Evolutionary conservation across 768 basidiomycete species (phyloP), one percentile per base, ranked within the genome.

Genomic region (Mycena epipterygia): DNA sequence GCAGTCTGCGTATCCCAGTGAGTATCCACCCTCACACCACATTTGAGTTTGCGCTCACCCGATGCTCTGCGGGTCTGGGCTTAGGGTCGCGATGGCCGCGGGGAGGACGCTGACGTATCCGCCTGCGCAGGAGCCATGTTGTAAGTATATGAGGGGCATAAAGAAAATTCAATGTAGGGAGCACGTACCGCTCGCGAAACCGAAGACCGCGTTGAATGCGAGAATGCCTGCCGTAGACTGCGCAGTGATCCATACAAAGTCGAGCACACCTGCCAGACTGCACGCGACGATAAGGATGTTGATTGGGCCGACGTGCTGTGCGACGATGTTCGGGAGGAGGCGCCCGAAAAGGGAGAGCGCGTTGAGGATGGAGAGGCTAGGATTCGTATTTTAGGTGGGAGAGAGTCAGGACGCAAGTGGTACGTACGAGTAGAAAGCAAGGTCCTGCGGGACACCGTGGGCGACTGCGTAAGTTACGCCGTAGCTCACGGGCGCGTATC

Each of bases 401-500:
- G 23, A 27, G 25, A 30, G 37, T 27, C 23, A 44, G 11, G 32
- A 29, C 11, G 21, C 23, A 35, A 14, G 37, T 21, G n/a, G 19
- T 23, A 68, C 73, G 23, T 13, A 71, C 73, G 73, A 68, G 49
- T 68, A 74, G 48, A 74, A 74, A 37, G 73, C 70, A 6, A 67
- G 46, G 49, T 44, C 60, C 27, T 65, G 62, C 25, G 66, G 37
- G 56, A 74, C 64, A 17, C 70, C 70, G n/a, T n/a, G n/a, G n/a
- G n/a, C n/a, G n/a, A n/a, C n/a, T n/a, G n/a, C n/a, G n/a, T n/a
- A n/a, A n/a, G 27, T n/a, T n/a, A n/a, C n/a, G n/a, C n/a, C 70
- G 53, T 68, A 74, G 53, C 52, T 72, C 17, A 74, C 7, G 2
- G 73, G 73, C 23, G 73, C 69, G 48, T 74, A 74, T 3, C 57